Base-by-base conservation (phyloP, 768 basidiomycete species). In the Mycena rebaudengoi region DNA sequence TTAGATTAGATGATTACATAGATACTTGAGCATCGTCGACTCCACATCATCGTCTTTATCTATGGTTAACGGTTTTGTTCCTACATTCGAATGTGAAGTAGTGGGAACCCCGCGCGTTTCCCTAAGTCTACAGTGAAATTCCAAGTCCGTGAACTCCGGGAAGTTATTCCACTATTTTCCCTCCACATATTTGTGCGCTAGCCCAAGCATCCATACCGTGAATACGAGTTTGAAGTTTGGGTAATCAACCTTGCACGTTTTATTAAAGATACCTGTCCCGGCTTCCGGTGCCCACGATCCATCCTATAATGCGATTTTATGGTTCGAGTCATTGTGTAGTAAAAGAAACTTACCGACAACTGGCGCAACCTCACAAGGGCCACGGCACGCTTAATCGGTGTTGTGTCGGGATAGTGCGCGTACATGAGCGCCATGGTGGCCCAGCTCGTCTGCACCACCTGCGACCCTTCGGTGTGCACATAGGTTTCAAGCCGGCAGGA, bases 261-360 rank as follows among this genome's bases (percentile, higher is more conserved):
- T 95, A 80, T 95, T 96, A 77, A 94, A 94, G n/a, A 95, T 86
- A 4, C 95, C 95, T 70, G 96, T 95, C 43, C 96, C 94, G n/a
- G 92, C 92, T 77, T 99, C 97, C 73, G 96, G 95, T 1, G 92
- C 83, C 97, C 98, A 99, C 5, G 94, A 91, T 7, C 98, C 97
- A 70, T 99, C 91, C 88, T 94, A 62, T 33, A 29, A 28, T 4
- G 18, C 35, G 30, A 32, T 64, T 46, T 35, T 18, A 35, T 12
- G 14, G 16, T n/a, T n/a, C 13, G 13, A 40, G 14, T 35, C 5
- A 1, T 23, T 5, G 40, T 25, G 11, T 3, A 16, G n/a, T 29
- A 13, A 30, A 11, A 29, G 26, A 43, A 18, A 80, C 88, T 71
- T 70, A 94, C 94, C 21, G 88, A 85, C 41, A 85, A 82, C 74